Evolutionary conservation across 148 eudicot genomes (phyloP), one percentile per base, ranked within the genome.

Genomic region (Amaranthus cruentus): DNA sequence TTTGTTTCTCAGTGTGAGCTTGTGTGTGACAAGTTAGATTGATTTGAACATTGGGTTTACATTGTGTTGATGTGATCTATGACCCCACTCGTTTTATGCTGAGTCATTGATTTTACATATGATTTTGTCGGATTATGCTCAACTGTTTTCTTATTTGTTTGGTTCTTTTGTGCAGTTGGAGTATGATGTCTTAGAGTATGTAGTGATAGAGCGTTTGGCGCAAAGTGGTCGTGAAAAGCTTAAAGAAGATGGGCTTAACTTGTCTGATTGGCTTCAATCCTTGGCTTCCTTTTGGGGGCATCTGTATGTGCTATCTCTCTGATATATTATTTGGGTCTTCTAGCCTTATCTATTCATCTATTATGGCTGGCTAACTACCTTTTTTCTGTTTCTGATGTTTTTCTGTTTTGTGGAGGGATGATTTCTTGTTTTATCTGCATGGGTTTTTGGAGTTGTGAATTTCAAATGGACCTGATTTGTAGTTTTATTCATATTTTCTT

Each of bases 221-320:
- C 96, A 88, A 83, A 81, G 82, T 69, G 99, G 99, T 53, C 97
- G 97, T 46, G 94, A 89, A 55, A 96, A 96, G 83, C 90, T 96
- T 21, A 96, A 96, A 77, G 99, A 92, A 62, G 97, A 96, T 67
- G 99, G 97, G 70, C 88, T 96, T 73, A 96, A 96, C 85, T 84
- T 96, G 86, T 92, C 99, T 49, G 97, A 96, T 73, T 96, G 99
- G 99, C 97, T 96, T 77, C 97, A 92, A 78, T 96, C 93, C n/a
- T 76, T 96, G 84, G 99, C 99, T 61, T 92, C 96, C 56, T 96
- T 96, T 84, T 96, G 99, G 99, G 99, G 99, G 74, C 99, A 92
- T 85, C 79, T 96, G 99, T 96, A 92, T 72, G 99, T 85, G 63
- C 60, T 15, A 75, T 70, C 55, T 15, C 47, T n/a, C 14, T 9